Evolutionary conservation across 192 early-diverging fungal species (phyloP).

Genomic region (Backusella liffmaniae): DNA sequence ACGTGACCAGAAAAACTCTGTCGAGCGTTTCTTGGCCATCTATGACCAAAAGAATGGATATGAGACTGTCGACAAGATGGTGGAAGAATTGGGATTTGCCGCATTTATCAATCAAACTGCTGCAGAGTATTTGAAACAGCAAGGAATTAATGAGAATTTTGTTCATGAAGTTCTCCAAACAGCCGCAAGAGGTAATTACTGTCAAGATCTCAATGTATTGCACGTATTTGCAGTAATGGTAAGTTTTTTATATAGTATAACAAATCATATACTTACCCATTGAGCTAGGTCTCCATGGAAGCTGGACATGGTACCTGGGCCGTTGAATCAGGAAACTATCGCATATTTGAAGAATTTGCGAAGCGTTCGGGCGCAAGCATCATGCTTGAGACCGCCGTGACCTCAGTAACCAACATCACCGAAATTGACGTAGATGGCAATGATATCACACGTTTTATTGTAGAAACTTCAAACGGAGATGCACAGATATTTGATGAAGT

Average conservation of each 20-base stretch:
- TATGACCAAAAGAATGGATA: slow-evolving; percentile 32
- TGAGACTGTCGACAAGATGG: slow-evolving; percentile 25
- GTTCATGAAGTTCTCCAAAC: slow-evolving; percentile 54
- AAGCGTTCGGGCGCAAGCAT: slow-evolving; percentile 42
- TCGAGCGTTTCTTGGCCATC: slow-evolving; percentile 28
- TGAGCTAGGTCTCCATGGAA: slow-evolving; percentile 44
- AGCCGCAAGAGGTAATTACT: slow-evolving; percentile 65
- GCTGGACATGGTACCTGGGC: slow-evolving; percentile 42
- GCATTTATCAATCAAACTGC: slow-evolving; percentile 31
- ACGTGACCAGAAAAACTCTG: not conserved
- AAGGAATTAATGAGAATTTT: slow-evolving; percentile 39
- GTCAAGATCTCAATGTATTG: slow-evolving; percentile 52
- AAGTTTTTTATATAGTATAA: not conserved
- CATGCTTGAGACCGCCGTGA: slow-evolving; percentile 44
- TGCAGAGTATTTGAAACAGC: slow-evolving; percentile 34
- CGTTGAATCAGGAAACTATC: slow-evolving; percentile 56
- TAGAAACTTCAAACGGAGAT: slow-evolving; percentile 33
- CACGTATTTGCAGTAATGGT: slow-evolving; percentile 58
- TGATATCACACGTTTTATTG: slow-evolving; percentile 23
- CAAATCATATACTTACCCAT: too few relatives aligned
- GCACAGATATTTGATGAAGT: slow-evolving; percentile 55
- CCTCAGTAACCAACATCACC: slow-evolving; percentile 26
- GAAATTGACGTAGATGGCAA: slow-evolving; percentile 10
- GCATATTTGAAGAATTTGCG: slow-evolving; percentile 60
- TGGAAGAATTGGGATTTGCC: slow-evolving; percentile 29